Base-by-base conservation (phyloP, 768 basidiomycete species). In the Mrakia gelida region DNA sequence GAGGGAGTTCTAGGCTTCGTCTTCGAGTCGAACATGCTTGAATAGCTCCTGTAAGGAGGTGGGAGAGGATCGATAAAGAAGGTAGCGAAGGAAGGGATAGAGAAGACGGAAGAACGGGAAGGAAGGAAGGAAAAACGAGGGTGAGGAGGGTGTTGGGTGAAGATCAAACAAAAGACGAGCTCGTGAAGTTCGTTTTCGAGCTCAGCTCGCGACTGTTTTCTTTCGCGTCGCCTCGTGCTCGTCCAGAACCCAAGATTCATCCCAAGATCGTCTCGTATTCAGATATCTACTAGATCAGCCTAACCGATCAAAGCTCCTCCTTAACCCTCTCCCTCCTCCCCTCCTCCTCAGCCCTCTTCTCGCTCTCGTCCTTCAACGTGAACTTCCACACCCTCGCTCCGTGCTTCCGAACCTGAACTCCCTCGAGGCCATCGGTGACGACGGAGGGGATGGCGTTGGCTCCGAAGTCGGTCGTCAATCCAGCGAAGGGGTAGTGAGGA, bases 321-420 rank as follows among this genome's bases (percentile, higher is more conserved):
- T 32, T 68, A 15, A 26, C 34, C 67, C 34, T 45, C 21, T 41
- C 67, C 67, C 67, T 45, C 18, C 16, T 18, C 11, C 67, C 67
- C n/a, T 32, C 56, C 56, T 73, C 34, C 52, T 73, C 72, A 2
- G 30, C 45, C 74, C 43, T 23, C 59, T 21, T 62, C 59, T 75
- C 74, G 34, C 63, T 49, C 43, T 65, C 61, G 21, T 13, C 8
- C 28, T 43, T 65, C 45, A 54, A 30, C 3, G 41, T 34, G 38
- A 78, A 75, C 54, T 30, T 41, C 77, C 77, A 78, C 49, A 78
- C 73, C 41, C 77, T 41, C 15, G 63, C 77, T 1, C 72, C 77
- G 26, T 78, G 32, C 61, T 56, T 56, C 9, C 77, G 62, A 18
- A 78, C 67, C 38, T 78, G 45, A 7, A 78, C 34, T 13, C 34